Conservation (phyloP, 805 yeast species). For the Kazachstania taianensis region DNA sequence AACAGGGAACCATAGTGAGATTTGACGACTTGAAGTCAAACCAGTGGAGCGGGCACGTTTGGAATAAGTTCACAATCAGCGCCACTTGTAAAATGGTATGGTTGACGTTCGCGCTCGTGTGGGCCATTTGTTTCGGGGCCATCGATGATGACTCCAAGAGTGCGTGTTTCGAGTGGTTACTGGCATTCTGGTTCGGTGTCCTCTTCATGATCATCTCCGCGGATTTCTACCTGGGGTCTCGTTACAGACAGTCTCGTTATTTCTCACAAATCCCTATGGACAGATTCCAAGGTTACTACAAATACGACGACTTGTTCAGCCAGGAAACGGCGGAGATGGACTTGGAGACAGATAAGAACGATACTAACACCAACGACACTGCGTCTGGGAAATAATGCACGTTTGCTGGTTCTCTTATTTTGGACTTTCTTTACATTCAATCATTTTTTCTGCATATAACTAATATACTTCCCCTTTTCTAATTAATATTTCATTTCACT, state of each 20-base stretch:
- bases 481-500: too few relatives aligned
- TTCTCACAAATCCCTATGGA: constrained; percentile 21
- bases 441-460: too few relatives aligned
- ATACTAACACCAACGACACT: neutral
- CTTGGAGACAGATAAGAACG: neutral
- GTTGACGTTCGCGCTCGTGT: constrained; percentile 52
- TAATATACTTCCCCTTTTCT: too few relatives aligned
- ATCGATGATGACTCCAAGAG: constrained; percentile 36
- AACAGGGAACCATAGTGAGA: constrained; percentile 4
- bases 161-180: constrained; percentile 74
- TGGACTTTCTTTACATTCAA: too few relatives aligned
- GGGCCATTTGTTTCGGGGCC: constrained; percentile 63
- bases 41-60: constrained; percentile 28
- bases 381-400: too few relatives aligned
- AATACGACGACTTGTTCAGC: neutral
- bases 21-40: constrained; percentile 4
- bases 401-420: too few relatives aligned
- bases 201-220: constrained; percentile 51
- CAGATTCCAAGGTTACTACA: constrained; percentile 18
- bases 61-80: constrained; percentile 39
- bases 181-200: constrained; percentile 78
- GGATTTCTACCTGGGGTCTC: constrained; percentile 61
- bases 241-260: constrained; percentile 23
- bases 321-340: neutral
- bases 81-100: constrained; percentile 50